Percentiles rank a stretch among this genome's conserved stretches.
These are phyloP conservation scores for Casuarina cunninghamiana DNA, from an alignment of 306 rosid species.

Conservation along the genomic window DNA sequence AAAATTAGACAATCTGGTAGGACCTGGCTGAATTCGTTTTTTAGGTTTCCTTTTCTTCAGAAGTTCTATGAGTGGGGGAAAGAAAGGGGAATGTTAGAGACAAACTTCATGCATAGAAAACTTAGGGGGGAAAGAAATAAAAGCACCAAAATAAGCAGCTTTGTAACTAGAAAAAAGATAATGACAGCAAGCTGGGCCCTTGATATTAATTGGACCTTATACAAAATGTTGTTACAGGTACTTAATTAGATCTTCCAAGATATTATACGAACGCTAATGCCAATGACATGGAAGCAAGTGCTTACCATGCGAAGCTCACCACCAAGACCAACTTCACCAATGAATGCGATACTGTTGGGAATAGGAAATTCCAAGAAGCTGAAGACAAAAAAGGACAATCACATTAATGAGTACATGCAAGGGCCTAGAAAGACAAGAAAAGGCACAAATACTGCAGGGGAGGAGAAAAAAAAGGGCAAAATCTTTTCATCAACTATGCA, in stretches of 20 bases:
- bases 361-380: constrained; percentile 91
- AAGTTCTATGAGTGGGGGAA: no score
- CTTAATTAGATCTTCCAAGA: constrained; percentile 3
- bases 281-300: constrained; percentile 14
- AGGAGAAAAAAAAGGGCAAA: background rate
- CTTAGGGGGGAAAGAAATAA: background rate
- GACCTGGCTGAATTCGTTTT: background rate
- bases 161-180: constrained; percentile 2
- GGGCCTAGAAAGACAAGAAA: background rate
- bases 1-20: no score
- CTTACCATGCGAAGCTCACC: constrained; percentile 97
- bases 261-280: constrained; percentile 11
- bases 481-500: background rate
- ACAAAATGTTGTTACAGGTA: background rate
- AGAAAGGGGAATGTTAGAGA: background rate
- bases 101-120: background rate
- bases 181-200: background rate
- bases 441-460: background rate
- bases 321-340: constrained; percentile 89
- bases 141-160: constrained; percentile 9
- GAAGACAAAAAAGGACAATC: constrained; percentile 18
- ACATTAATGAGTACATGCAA: constrained; percentile 8
- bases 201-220: background rate
- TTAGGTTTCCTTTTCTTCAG: no score
- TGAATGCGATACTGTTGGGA: constrained; percentile 75